Evolutionary conservation across 2,329 filamentous ascomycete species (phyloP).

Genomic region (Botryotinia convoluta): DNA sequence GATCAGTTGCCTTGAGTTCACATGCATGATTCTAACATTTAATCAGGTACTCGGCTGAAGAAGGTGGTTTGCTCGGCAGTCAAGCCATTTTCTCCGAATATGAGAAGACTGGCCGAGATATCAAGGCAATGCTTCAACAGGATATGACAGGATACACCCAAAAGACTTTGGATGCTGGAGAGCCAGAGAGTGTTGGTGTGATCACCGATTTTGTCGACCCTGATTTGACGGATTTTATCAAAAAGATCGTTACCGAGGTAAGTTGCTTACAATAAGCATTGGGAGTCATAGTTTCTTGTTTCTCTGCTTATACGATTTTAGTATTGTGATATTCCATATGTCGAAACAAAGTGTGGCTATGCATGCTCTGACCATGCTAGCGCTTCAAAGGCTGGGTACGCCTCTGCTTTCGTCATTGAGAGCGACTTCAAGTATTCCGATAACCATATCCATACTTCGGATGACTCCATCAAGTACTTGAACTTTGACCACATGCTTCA

Average conservation of each 20-base stretch:
- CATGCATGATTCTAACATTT: background rate
- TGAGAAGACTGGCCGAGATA: slow-evolving; percentile 65
- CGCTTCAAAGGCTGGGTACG: slow-evolving; percentile 71
- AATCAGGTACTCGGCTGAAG: slow-evolving; percentile 71
- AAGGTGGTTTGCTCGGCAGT: slow-evolving; percentile 81
- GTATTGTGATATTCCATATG: slow-evolving; percentile 86
- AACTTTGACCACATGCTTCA: slow-evolving; percentile 90
- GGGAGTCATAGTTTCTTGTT: background rate
- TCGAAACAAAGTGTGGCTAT: slow-evolving; percentile 86
- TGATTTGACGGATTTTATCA: slow-evolving; percentile 83
- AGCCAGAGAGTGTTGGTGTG: slow-evolving; percentile 83
- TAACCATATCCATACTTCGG: slow-evolving; percentile 66
- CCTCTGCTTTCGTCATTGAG: slow-evolving; percentile 74
- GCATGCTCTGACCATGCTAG: slow-evolving; percentile 76
- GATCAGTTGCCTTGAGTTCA: background rate
- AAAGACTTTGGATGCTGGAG: slow-evolving; percentile 76
- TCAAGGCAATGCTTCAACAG: slow-evolving; percentile 97
- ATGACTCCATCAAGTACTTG: slow-evolving; percentile 68
- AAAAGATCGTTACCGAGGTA: slow-evolving; percentile 73
- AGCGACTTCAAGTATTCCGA: slow-evolving; percentile 65
- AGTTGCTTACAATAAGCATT: slow-evolving; percentile 24
- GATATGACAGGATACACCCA: slow-evolving; percentile 94
- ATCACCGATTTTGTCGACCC: slow-evolving; percentile 89
- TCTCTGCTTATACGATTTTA: slow-evolving; percentile 36
- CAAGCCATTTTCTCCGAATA: slow-evolving; percentile 87